These are phyloP conservation scores for Clitopilus hobsonii DNA, from an alignment of 768 basidiomycete genomes.

Conservation along the genomic window DNA sequence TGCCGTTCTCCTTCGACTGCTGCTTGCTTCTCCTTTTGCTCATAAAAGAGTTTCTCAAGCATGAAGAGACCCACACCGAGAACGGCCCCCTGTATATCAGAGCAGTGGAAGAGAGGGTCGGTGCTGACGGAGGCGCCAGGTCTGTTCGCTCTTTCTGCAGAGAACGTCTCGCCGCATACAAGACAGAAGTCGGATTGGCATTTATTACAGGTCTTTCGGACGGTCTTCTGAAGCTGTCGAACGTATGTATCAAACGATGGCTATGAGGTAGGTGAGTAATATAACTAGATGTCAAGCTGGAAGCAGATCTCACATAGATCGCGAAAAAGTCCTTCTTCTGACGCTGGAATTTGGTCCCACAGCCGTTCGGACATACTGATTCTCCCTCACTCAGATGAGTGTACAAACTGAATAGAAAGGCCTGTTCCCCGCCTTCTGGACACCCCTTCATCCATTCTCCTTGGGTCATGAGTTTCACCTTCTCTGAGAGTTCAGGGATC, in stretches of 20 bases:
- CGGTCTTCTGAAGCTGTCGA: slow-evolving; percentile 50
- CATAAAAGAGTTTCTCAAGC: slow-evolving; percentile 70
- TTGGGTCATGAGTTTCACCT: slow-evolving; percentile 70
- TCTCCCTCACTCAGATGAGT: slow-evolving; percentile 60
- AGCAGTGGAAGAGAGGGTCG: slow-evolving; percentile 79
- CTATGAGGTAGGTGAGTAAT: slow-evolving; percentile 31
- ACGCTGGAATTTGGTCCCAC: slow-evolving; percentile 57
- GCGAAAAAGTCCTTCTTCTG: slow-evolving; percentile 79
- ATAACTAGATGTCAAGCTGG: not conserved
- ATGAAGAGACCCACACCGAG: slow-evolving; percentile 88
- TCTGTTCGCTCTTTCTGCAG: slow-evolving; percentile 37
- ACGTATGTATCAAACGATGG: slow-evolving; percentile 69
- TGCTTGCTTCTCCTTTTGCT: slow-evolving; percentile 37
- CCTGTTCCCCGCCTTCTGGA: slow-evolving; percentile 89
- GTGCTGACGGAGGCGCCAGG: slow-evolving; percentile 39
- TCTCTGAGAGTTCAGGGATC: slow-evolving; percentile 37
- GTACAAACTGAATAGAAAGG: slow-evolving; percentile 82
- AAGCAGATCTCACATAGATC: slow-evolving; percentile 57
- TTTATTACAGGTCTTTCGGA: slow-evolving; percentile 56
- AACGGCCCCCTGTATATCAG: slow-evolving; percentile 84
- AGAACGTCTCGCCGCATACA: slow-evolving; percentile 70
- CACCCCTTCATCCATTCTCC: slow-evolving; percentile 98
- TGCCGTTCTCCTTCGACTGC: slow-evolving; percentile 28
- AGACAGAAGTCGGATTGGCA: slow-evolving; percentile 64
- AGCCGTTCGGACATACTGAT: slow-evolving; percentile 71